Percentiles rank a stretch among this genome's conserved stretches.
Conservation (phyloP, 768 basidiomycete genomes). For the Mycena amicta region DNA sequence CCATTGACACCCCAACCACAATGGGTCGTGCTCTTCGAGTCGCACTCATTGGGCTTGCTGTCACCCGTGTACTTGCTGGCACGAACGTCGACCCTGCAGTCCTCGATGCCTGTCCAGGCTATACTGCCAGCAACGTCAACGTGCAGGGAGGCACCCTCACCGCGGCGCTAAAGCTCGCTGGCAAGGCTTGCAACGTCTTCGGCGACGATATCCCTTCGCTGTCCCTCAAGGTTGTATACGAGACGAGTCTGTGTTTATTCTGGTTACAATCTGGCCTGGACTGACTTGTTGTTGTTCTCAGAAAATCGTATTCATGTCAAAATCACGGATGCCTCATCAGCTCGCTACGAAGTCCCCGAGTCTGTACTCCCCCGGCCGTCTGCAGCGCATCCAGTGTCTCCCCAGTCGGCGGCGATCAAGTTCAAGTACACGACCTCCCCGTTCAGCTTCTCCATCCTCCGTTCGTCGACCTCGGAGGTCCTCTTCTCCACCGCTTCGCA, state of each 20-base stretch:
- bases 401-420: constrained; percentile 44
- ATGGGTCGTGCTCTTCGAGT: constrained; percentile 1
- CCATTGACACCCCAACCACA: background rate
- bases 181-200: constrained; percentile 58
- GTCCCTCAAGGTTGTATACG: constrained; percentile 55
- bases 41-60: constrained; percentile 8
- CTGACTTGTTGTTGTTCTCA: constrained; percentile 22
- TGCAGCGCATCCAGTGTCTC: constrained; percentile 27
- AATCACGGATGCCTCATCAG: constrained; percentile 51
- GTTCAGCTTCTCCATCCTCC: constrained; percentile 62
- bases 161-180: constrained; percentile 56
- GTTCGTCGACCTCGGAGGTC: constrained; percentile 50
- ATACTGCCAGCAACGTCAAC: constrained; percentile 51
- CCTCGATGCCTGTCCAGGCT: constrained; percentile 65
- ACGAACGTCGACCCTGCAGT: constrained; percentile 30
- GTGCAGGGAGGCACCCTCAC: constrained; percentile 42
- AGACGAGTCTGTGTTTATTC: constrained; percentile 46
- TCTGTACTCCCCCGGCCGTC: constrained; percentile 60
- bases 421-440: constrained; percentile 64
- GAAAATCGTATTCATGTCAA: constrained; percentile 65
- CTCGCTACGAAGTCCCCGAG: constrained; percentile 67
- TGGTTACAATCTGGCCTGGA: background rate
- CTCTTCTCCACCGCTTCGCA: constrained; percentile 64
- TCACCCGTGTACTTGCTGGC: constrained; percentile 14
- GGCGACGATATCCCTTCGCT: constrained; percentile 55